phyloP scores from a whole-genome alignment of 2,329 filamentous ascomycete genomes.

The Fusarium vanettenii region DNA sequence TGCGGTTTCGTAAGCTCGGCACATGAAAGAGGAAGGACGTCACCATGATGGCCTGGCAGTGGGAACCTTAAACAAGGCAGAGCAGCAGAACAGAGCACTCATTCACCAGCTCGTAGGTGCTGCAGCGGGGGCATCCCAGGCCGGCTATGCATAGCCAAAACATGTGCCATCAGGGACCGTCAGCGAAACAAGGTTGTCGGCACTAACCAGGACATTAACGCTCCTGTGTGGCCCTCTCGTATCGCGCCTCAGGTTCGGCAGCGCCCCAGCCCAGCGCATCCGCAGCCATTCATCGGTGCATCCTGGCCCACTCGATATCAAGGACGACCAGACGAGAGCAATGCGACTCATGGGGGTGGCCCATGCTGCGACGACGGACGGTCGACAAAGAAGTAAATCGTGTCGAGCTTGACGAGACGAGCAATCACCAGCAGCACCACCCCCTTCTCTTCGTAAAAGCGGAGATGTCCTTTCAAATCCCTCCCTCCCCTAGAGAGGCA shows the following conservation, averaged over 20 bases:
- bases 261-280: not conserved
- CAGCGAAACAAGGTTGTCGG: conserved; percentile 6
- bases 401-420: not conserved
- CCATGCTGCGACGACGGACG: not conserved
- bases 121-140: conserved; percentile 5
- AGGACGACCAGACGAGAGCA: not conserved
- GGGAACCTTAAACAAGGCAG: conserved; percentile 2
- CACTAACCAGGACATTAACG: not conserved
- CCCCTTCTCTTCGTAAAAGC: conserved; percentile 28
- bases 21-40: conserved; percentile 10
- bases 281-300: not conserved
- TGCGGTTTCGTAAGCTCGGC: not conserved
- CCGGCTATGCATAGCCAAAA: conserved; percentile 7
- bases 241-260: not conserved
- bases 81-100: not conserved
- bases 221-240: conserved; percentile 1
- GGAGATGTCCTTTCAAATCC: conserved; percentile 1
- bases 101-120: not conserved
- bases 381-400: not conserved
- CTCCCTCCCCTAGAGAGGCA: conserved; percentile 4
- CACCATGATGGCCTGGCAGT: conserved; percentile 16
- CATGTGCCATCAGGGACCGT: not conserved
- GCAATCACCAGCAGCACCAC: not conserved
- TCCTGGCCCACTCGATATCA: conserved; percentile 5
- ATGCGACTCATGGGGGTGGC: not conserved